phyloP scores from a whole-genome alignment of 805 yeast species.

The Cyberlindnera bimundalis region DNA sequence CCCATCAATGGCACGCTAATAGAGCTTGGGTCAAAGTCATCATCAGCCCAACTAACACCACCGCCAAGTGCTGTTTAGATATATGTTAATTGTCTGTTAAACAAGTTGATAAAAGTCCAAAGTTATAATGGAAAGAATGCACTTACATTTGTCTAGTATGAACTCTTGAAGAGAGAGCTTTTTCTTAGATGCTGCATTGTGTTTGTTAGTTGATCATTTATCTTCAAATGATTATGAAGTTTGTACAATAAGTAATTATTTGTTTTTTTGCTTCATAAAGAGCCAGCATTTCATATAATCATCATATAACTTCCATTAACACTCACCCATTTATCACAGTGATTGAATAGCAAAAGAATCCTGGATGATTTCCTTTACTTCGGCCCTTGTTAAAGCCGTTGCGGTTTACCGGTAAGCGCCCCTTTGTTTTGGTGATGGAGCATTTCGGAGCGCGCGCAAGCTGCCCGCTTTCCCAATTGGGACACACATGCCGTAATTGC shows the following conservation, averaged over 20 bases:
- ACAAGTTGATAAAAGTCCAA: too few species aligned
- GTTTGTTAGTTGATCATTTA: not conserved
- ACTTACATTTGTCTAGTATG: constrained; percentile 23
- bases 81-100: too few species aligned
- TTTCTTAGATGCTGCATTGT: constrained; percentile 22
- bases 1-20: constrained; percentile 44
- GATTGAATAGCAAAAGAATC: not conserved
- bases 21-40: constrained; percentile 60
- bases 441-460: constrained; percentile 1
- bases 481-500: not conserved
- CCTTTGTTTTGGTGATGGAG: not conserved
- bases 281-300: too few species aligned
- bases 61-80: constrained; percentile 30
- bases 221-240: too few species aligned
- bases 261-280: too few species aligned
- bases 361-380: not conserved
- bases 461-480: not conserved
- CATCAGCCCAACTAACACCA: constrained; percentile 70
- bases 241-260: too few species aligned
- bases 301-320: too few species aligned
- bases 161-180: constrained; percentile 27
- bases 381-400: not conserved
- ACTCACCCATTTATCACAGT: not conserved
- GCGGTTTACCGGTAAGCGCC: not conserved
- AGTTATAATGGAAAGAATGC: too few species aligned